These are phyloP conservation scores for Paramecium sonneborni DNA, from an alignment of 73 alveolate species.

Conservation along the genomic window DNA sequence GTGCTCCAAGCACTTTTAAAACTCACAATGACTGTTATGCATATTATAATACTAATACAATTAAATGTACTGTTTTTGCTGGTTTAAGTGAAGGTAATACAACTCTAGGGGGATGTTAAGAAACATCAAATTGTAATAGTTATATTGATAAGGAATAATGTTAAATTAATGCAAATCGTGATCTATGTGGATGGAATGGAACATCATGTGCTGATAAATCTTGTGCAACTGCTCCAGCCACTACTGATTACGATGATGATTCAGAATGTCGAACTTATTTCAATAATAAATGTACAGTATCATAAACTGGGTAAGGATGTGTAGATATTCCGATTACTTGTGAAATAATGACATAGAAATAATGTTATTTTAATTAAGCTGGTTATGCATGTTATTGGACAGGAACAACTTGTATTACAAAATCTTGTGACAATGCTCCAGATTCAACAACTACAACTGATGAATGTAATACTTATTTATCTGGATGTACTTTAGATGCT, in stretches of 20 bases:
- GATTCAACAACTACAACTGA: neutral
- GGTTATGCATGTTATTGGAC: neutral
- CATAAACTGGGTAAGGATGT: neutral
- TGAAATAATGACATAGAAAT: neutral
- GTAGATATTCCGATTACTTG: neutral
- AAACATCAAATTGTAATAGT: neutral
- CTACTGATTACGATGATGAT: neutral
- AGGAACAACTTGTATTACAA: neutral
- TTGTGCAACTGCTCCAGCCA: conserved; percentile 1
- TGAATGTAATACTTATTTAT: neutral
- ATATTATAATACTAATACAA: neutral
- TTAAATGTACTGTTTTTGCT: neutral
- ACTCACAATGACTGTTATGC: neutral
- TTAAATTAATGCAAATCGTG: neutral
- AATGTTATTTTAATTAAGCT: neutral
- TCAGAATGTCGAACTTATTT: neutral
- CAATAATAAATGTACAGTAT: neutral
- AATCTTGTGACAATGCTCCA: neutral
- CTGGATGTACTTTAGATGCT: neutral
- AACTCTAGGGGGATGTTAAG: neutral
- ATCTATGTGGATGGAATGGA: conserved; percentile 24
- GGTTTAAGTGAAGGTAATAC: neutral
- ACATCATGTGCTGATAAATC: neutral
- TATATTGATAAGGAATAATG: neutral
- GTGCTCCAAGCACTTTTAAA: neutral